Evolutionary conservation across 2,329 filamentous ascomycete genomes (phyloP), one percentile per base, ranked within the genome.

Genomic region (Fusarium sororula): DNA sequence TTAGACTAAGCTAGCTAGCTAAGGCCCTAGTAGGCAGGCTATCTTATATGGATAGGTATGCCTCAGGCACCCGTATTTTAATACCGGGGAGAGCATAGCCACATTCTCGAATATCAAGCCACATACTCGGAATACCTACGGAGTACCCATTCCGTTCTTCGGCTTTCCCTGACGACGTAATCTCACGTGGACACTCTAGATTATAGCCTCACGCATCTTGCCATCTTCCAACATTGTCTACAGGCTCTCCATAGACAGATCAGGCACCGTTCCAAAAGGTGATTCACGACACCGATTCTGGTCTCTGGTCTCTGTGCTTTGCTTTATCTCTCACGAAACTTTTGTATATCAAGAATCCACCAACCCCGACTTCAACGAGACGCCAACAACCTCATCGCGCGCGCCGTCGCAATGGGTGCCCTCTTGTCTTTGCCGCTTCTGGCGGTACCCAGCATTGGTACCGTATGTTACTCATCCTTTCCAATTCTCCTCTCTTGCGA

Each of bases 351-450:
- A 55, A 26, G 20, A 18, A 30, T 24, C 15, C 62, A 17, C 32
- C 28, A 22, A 24, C 18, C 35, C 14, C 24, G 20, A 48, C 28
- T 26, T 44, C 18, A 24, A 50, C 18, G 37, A 41, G n/a, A 64
- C 65, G 41, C 55, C 44, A 53, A 48, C 28, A 56, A 41, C 45
- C 28, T 51, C 28, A 32, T 50, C 70, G 54, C 66, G 54, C 66
- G 62, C 63, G 54, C 55, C 55, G 54, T 67, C 69, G 77, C 65
- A 59, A 99, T 99, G 96, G 96, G 96, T 80, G 96, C 94, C 77
- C 86, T 97, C 79, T 88, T 99, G 63, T 98, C 96, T 72, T 83
- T 99, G 71, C 96, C 96, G 77, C 87, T 99, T 73, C 86, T 99
- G 84, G 95, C 94, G 76, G 83, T 99, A 76, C 96, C 96, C 73